Base-by-base conservation (phyloP, 495 filamentous ascomycete genomes). In the Penicillium cinerascens region DNA sequence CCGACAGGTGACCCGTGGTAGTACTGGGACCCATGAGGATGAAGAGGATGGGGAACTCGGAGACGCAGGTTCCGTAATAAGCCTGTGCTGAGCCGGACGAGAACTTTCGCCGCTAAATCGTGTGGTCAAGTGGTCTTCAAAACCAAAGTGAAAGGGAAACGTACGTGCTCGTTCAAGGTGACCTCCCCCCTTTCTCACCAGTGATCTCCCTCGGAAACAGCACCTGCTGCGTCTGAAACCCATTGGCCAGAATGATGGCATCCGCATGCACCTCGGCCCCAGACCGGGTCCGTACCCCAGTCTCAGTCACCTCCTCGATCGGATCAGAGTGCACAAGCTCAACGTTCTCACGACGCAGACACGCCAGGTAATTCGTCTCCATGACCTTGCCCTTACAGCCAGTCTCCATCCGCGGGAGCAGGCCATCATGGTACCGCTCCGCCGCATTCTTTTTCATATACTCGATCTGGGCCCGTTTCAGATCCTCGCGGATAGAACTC, bases 1-100 rank as follows among this genome's bases (percentile, higher is more conserved):
- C 75, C 2, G 69, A 78, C 1, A 68, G 66, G 58, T 84, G 80
- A 0, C 80, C 81, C 11, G 77, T 81, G 2, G 67, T 72, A 1
- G 78, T 79, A 45, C 82, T 84, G 0, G 80, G 81, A 0, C 81
- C 81, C 56, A 79, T 73, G 10, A 83, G 66, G 18, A 79, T 70
- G 66, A 84, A 84, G 54, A 80, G 74, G 46, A 82, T 82, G 4
- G 81, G 79, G 56, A 82, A 84, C 3, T 65, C 69, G 44, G 78
- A 75, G 46, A 83, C 60, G 42, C 78, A 78, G 16, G 74, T 78
- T 13, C 76, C 76, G 47, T 73, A 75, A 55, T 84, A 83, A 13
- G 77, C 74, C 51, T 76, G 74, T 0, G 78, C 54, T 15, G 67
- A 69, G 7, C 79, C 78, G 17, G 73, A 70, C 47, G 36, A 78